Evolutionary conservation across 805 yeast genomes (phyloP).

Genomic region (Metschnikowia anglica): DNA sequence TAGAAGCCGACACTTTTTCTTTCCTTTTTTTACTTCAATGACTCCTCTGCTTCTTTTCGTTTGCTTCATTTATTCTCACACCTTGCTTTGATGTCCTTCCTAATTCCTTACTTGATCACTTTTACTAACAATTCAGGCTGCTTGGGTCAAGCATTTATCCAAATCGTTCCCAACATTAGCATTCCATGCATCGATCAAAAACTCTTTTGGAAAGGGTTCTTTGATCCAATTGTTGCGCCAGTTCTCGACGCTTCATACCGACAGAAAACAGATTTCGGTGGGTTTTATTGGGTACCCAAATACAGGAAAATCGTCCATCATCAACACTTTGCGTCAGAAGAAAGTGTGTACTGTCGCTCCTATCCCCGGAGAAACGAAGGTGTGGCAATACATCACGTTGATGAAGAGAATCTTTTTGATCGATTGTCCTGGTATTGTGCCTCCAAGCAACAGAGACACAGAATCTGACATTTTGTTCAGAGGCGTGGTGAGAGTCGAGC

Average conservation of each 20-base stretch:
- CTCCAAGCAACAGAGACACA: constrained; percentile 86
- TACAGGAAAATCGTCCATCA: constrained; percentile 96
- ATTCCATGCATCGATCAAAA: constrained; percentile 95
- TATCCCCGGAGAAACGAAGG: constrained; percentile 98
- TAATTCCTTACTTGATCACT: constrained; percentile 1
- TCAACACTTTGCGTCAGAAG: constrained; percentile 89
- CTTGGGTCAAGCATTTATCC: constrained; percentile 95
- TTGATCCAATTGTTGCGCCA: constrained; percentile 90
- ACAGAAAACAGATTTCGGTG: constrained; percentile 93
- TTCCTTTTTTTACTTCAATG: constrained; percentile 4
- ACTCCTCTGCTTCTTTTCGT: constrained; percentile 6
- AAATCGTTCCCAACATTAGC: constrained; percentile 93
- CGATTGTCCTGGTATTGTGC: constrained; percentile 99
- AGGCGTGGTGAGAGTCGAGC: constrained; percentile 99
- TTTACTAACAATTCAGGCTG: constrained; percentile 63
- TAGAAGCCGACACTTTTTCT: constrained; percentile 67
- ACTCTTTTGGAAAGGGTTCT: constrained; percentile 97
- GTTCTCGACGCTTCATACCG: constrained; percentile 85
- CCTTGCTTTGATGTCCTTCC: background rate
- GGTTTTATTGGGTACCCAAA: constrained; percentile 98
- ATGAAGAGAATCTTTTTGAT: constrained; percentile 94
- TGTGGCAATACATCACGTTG: constrained; percentile 96
- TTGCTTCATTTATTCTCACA: background rate
- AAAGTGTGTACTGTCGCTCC: constrained; percentile 98
- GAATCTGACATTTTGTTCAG: constrained; percentile 90